phyloP scores from a whole-genome alignment of 2,329 filamentous ascomycete genomes.

The Sporothrix sp. region DNA sequence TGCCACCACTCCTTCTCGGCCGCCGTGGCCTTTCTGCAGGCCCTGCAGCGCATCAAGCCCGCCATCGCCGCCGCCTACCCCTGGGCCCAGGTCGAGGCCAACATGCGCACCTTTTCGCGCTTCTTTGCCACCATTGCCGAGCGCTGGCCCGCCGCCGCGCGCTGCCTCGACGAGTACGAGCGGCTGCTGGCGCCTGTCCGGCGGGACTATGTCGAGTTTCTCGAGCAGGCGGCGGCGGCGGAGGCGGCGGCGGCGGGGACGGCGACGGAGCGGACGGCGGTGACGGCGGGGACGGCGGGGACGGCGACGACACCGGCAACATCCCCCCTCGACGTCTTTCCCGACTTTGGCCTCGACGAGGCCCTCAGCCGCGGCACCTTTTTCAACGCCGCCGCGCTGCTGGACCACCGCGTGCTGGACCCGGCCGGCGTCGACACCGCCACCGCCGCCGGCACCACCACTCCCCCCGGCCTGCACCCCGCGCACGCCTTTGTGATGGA shows the following conservation, averaged over 20 bases:
- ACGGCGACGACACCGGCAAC: neutral
- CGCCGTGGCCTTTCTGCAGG: slow-evolving; percentile 8
- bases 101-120: slow-evolving; percentile 7
- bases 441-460: neutral
- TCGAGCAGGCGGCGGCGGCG: neutral
- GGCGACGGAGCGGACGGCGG: neutral
- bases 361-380: neutral
- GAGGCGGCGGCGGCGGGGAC: neutral
- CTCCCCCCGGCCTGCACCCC: neutral
- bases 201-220: slow-evolving; percentile 1
- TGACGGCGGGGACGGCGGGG: neutral
- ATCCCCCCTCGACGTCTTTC: neutral
- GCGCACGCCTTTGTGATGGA: neutral
- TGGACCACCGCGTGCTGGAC: too few relatives aligned
- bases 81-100: slow-evolving; percentile 5
- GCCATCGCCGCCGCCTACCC: slow-evolving; percentile 7
- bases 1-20: slow-evolving; percentile 10
- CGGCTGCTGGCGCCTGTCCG: slow-evolving; percentile 5
- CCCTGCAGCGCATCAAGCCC: slow-evolving; percentile 5
- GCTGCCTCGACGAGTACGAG: slow-evolving; percentile 9
- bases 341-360: slow-evolving; percentile 7
- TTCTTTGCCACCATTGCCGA: slow-evolving; percentile 8
- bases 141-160: slow-evolving; percentile 8
- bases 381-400: slow-evolving; percentile 3
- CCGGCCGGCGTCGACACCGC: neutral